Conservation (phyloP, 2,329 filamentous ascomycete species). For the Diaporthe longicolla region DNA sequence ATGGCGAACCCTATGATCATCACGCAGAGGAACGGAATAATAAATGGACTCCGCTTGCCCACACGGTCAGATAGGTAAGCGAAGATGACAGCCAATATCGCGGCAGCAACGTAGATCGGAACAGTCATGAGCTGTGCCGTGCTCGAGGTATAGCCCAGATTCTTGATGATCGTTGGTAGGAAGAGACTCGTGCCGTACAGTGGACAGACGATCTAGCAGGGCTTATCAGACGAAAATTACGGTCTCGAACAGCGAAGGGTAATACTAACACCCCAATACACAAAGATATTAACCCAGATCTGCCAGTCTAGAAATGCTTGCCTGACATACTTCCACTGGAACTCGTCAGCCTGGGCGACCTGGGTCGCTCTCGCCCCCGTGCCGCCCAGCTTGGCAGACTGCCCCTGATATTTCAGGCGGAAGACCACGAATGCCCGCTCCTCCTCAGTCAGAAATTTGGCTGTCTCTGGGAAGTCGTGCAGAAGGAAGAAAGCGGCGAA, state of each 20-base stretch:
- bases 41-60: slow-evolving; percentile 68
- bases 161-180: slow-evolving; percentile 75
- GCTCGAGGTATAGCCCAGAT: slow-evolving; percentile 69
- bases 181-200: slow-evolving; percentile 71
- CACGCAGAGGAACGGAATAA: slow-evolving; percentile 65
- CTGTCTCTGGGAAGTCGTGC: slow-evolving; percentile 85
- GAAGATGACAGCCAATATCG: slow-evolving; percentile 67
- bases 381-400: slow-evolving; percentile 45
- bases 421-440: slow-evolving; percentile 80
- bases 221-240: not conserved
- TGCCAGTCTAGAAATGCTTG: slow-evolving; percentile 85
- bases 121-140: slow-evolving; percentile 77
- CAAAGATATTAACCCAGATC: slow-evolving; percentile 73
- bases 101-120: slow-evolving; percentile 72
- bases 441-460: slow-evolving; percentile 78
- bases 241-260: slow-evolving; percentile 52
- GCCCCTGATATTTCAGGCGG: slow-evolving; percentile 76
- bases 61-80: slow-evolving; percentile 70
- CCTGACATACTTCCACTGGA: slow-evolving; percentile 82
- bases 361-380: slow-evolving; percentile 42
- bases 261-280: slow-evolving; percentile 74
- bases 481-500: slow-evolving; percentile 76
- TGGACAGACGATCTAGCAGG: slow-evolving; percentile 62
- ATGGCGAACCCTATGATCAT: slow-evolving; percentile 72
- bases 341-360: slow-evolving; percentile 79